A percentile compares a stretch with the other conserved stretches of the same genome.
These are phyloP conservation scores for Tephrocybe sp. DNA, from an alignment of 768 basidiomycete genomes.

Conservation along the genomic window DNA sequence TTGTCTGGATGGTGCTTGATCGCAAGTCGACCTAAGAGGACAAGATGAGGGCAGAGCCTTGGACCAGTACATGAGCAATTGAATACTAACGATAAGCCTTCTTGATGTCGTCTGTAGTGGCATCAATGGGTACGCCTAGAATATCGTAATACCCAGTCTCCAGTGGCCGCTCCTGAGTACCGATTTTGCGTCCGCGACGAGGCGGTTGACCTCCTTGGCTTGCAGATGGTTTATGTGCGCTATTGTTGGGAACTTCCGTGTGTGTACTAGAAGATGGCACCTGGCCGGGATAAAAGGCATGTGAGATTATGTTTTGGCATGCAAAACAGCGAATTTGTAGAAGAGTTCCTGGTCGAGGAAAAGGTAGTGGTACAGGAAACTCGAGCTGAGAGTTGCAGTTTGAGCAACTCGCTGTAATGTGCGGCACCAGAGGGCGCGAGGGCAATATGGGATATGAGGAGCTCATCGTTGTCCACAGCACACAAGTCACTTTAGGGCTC, in stretches of 20 bases:
- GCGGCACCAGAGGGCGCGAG: conserved; percentile 66
- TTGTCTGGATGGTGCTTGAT: conserved; percentile 94
- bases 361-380: conserved; percentile 62
- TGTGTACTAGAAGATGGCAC: conserved; percentile 32
- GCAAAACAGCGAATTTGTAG: conserved; percentile 70
- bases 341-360: conserved; percentile 52
- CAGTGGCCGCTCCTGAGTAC: conserved; percentile 82
- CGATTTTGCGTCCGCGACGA: conserved; percentile 72
- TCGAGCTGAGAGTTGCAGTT: conserved; percentile 58
- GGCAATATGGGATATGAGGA: conserved; percentile 47
- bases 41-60: background rate
- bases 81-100: conserved; percentile 75
- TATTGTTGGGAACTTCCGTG: conserved; percentile 3
- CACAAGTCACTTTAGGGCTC: background rate
- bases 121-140: conserved; percentile 70
- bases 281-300: conserved; percentile 69
- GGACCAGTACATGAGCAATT: background rate
- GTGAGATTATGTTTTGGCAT: conserved; percentile 58
- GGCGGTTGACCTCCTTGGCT: conserved; percentile 23
- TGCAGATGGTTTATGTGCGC: conserved; percentile 20
- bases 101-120: conserved; percentile 83
- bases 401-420: conserved; percentile 61
- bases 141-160: conserved; percentile 92
- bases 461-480: conserved; percentile 33
- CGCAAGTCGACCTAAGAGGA: conserved; percentile 67